phyloP scores from a whole-genome alignment of 179 eudicot genomes.

The Patellifolia procumbens region DNA sequence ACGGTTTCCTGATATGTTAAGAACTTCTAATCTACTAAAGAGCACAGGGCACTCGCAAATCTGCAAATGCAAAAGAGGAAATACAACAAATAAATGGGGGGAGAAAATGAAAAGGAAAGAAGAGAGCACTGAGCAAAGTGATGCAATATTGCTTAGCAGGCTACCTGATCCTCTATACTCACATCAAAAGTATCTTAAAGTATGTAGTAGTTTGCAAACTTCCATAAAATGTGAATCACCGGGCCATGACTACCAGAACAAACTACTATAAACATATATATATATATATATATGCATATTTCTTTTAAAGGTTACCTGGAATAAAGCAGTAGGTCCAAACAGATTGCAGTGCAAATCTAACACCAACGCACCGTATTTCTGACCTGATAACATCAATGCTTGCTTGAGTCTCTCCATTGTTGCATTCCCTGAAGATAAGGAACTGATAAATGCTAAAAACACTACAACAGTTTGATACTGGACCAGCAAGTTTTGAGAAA shows the following conservation, averaged over 20 bases:
- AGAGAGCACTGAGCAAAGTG: neutral
- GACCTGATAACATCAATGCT: conserved; percentile 64
- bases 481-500: conserved; percentile 14
- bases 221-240: neutral
- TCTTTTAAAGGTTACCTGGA: conserved; percentile 49
- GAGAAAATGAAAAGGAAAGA: neutral
- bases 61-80: conserved; percentile 36
- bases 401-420: conserved; percentile 77
- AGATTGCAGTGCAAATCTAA: conserved; percentile 83
- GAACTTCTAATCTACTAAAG: conserved; percentile 83
- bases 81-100: neutral
- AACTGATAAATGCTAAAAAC: conserved; percentile 16
- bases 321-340: conserved; percentile 85
- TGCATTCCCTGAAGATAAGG: conserved; percentile 72
- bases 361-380: conserved; percentile 76
- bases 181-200: neutral
- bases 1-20: conserved; percentile 88
- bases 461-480: neutral
- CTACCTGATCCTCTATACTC: neutral
- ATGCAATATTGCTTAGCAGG: neutral
- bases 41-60: conserved; percentile 91
- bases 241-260: neutral
- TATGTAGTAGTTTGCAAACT: neutral
- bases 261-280: neutral
- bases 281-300: neutral